Base-by-base conservation (phyloP, 768 basidiomycete genomes). In the Pulveroboletus frians region DNA sequence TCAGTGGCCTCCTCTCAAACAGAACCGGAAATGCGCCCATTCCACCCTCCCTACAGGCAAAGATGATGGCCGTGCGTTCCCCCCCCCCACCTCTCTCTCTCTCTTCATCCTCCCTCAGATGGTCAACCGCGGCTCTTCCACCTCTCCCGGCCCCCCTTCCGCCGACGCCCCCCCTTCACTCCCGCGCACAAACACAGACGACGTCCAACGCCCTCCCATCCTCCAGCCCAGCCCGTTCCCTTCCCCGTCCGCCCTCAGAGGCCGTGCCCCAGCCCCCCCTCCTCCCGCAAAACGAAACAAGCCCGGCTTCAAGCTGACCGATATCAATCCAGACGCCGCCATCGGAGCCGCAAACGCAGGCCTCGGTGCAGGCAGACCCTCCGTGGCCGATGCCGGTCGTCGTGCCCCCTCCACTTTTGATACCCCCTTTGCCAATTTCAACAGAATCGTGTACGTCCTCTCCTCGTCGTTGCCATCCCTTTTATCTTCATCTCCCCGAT, bases 361-460 rank as follows among this genome's bases (percentile, higher is more conserved):
- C 50, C 77, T 91, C 29, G 88, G 87, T 30, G 77, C 79, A 42
- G 84, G 85, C 35, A 77, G 81, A 47, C 83, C 83, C 15, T 70
- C 73, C 17, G 59, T 78, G 34, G 71, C 74, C 45, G 72, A 71
- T 51, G 69, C 61, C 58, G 68, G 30, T 66, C 73, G 51, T 51
- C 59, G 62, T 35, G 61, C 68, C 8, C 61, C 72, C 30, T 55
- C 67, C 39, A 75, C 76, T 40, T 77, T 81, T 55, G 78, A 74
- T 53, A 87, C 88, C 31, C 92, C 92, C 20, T 98, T 98, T 71
- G 76, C 87, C 29, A 95, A 92, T 65, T 96, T 97, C 68, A 81
- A 83, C 53, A 91, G 85, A 71, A 94, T 96, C 60, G 91, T 96
- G 90, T 94, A 75, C 40, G 89, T 78, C 27, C 49, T 43, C 7